Conservation (phyloP, 1,284 basidiomycete genomes). For the Cryptococcus maquisensis region DNA sequence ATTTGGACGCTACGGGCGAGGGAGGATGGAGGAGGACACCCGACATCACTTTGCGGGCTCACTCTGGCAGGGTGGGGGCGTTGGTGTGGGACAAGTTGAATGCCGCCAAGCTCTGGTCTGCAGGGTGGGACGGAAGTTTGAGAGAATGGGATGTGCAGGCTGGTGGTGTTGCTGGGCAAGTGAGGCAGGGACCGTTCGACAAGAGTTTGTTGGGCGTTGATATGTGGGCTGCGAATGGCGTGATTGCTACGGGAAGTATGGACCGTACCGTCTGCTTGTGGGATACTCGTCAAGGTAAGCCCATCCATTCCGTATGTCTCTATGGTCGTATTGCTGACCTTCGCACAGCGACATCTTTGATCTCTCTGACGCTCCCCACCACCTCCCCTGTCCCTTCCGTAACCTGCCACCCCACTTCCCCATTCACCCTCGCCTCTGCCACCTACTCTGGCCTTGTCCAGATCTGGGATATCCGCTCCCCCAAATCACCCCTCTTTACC, state of each 20-base stretch:
- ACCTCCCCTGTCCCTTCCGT: conserved; percentile 71
- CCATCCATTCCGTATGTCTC: not conserved
- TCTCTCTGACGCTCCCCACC: conserved; percentile 55
- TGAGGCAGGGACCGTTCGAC: conserved; percentile 50
- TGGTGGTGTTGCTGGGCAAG: conserved; percentile 38
- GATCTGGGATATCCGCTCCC: conserved; percentile 75
- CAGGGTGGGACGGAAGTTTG: conserved; percentile 52
- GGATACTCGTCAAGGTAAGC: conserved; percentile 51
- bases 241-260: conserved; percentile 52
- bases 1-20: conserved; percentile 34
- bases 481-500: conserved; percentile 59
- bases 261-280: conserved; percentile 53
- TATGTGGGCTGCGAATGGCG: conserved; percentile 46
- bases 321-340: not conserved
- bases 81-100: conserved; percentile 42
- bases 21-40: conserved; percentile 46
- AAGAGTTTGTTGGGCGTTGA: conserved; percentile 51
- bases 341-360: conserved; percentile 46
- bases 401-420: conserved; percentile 57
- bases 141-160: conserved; percentile 51
- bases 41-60: conserved; percentile 40
- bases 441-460: conserved; percentile 77
- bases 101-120: conserved; percentile 38
- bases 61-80: conserved; percentile 45
- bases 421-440: conserved; percentile 69